Conservation (phyloP, 2,329 filamentous ascomycete species). For the Pseudophaeomoniella oleicola region DNA sequence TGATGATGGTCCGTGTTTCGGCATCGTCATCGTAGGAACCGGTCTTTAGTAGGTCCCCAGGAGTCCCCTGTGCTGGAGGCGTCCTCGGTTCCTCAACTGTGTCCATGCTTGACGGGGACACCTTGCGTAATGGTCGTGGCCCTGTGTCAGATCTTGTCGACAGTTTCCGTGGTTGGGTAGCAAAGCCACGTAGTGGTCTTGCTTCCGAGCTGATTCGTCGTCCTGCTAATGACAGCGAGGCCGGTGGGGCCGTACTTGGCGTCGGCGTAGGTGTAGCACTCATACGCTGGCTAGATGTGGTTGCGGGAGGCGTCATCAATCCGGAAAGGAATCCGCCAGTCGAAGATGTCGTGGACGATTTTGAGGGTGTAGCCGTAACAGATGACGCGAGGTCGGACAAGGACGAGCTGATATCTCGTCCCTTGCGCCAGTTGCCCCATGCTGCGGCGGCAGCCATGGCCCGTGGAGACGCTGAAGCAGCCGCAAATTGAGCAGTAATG, state of each 20-base stretch:
- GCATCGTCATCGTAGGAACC: not conserved
- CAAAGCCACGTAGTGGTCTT: conserved; percentile 9
- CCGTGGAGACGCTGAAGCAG: conserved; percentile 50
- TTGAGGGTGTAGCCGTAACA: conserved; percentile 42
- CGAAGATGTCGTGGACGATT: conserved; percentile 27
- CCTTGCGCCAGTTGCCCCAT: conserved; percentile 89
- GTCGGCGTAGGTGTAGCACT: conserved; percentile 18
- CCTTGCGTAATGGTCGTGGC: not conserved
- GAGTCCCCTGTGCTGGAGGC: not conserved
- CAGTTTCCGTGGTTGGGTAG: conserved; percentile 3
- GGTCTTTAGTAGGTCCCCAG: not conserved
- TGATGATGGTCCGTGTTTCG: conserved; percentile 3
- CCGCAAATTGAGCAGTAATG: conserved; percentile 51
- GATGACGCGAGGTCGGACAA: conserved; percentile 16
- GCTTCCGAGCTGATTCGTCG: conserved; percentile 12
- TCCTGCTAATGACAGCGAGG: conserved; percentile 12
- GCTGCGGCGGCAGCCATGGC: conserved; percentile 80
- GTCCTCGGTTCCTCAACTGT: not conserved
- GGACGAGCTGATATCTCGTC: conserved; percentile 36
- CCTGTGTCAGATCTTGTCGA: not conserved
- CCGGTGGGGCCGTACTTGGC: conserved; percentile 17
- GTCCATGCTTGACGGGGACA: not conserved
- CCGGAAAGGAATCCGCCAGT: conserved; percentile 57
- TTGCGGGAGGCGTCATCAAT: conserved; percentile 78
- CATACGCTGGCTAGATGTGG: conserved; percentile 50